Conservation (phyloP, 2,329 filamentous ascomycete species). For the Trichoderma sp. region DNA sequence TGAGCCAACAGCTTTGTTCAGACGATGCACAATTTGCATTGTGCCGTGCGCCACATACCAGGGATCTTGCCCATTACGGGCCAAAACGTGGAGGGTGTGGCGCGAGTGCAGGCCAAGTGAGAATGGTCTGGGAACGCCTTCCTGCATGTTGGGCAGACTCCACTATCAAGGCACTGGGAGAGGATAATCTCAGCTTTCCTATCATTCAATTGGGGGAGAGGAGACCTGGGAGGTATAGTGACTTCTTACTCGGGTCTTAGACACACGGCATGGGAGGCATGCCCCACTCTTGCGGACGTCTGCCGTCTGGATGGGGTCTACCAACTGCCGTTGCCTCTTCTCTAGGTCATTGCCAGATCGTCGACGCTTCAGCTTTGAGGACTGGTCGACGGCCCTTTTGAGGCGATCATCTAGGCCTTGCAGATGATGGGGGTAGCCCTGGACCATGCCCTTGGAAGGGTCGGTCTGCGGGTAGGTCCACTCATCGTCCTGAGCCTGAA, state of each 20-base stretch:
- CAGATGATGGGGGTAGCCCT: slow-evolving; percentile 33
- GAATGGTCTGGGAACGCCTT: slow-evolving; percentile 41
- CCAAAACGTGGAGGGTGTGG: slow-evolving; percentile 37
- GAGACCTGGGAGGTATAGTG: slow-evolving; percentile 23
- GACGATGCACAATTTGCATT: slow-evolving; percentile 6
- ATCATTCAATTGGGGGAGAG: slow-evolving; percentile 10
- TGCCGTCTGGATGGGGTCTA: slow-evolving; percentile 44
- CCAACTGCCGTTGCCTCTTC: slow-evolving; percentile 37
- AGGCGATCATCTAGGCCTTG: slow-evolving; percentile 31
- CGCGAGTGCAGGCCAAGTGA: slow-evolving; percentile 40
- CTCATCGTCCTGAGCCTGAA: slow-evolving; percentile 39
- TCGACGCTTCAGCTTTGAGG: slow-evolving; percentile 36
- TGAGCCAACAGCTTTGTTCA: not conserved
- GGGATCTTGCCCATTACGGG: slow-evolving; percentile 38
- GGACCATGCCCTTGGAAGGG: slow-evolving; percentile 31
- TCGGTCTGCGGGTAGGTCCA: slow-evolving; percentile 41
- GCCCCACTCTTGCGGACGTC: slow-evolving; percentile 48
- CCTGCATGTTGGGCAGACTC: slow-evolving; percentile 41
- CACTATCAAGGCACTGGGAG: slow-evolving; percentile 39
- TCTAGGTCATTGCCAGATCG: slow-evolving; percentile 34
- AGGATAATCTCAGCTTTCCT: slow-evolving; percentile 29
- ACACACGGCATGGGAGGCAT: slow-evolving; percentile 47
- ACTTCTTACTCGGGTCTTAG: slow-evolving; percentile 46
- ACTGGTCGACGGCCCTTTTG: slow-evolving; percentile 25
- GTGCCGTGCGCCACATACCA: slow-evolving; percentile 32